These are phyloP conservation scores for Proliferodiscus dingleyae DNA, from an alignment of 2,329 filamentous ascomycete species.

Conservation along the genomic window DNA sequence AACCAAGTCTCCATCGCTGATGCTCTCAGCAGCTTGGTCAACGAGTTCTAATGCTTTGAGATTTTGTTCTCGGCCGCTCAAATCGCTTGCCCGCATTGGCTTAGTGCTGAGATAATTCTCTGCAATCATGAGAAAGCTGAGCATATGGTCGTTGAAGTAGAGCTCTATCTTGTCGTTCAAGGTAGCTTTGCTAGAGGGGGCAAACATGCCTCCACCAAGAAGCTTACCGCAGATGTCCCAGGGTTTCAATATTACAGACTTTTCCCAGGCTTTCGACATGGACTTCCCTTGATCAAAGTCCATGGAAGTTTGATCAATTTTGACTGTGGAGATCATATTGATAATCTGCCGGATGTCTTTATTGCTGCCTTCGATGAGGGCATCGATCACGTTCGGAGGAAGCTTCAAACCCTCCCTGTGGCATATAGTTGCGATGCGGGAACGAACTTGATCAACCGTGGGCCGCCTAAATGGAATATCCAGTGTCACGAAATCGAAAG, in stretches of 20 bases:
- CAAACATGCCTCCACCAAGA: slow-evolving; percentile 80
- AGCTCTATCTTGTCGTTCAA: slow-evolving; percentile 97
- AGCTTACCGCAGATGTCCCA: slow-evolving; percentile 98
- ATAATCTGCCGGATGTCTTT: slow-evolving; percentile 97
- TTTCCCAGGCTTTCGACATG: slow-evolving; percentile 98
- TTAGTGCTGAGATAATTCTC: slow-evolving; percentile 92
- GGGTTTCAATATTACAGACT: slow-evolving; percentile 91
- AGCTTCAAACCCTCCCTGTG: slow-evolving; percentile 87
- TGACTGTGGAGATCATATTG: slow-evolving; percentile 95
- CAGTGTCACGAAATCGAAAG: slow-evolving; percentile 81
- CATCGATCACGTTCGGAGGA: slow-evolving; percentile 77
- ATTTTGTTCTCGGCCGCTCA: slow-evolving; percentile 53
- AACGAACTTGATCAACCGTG: slow-evolving; percentile 84
- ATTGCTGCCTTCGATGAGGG: slow-evolving; percentile 89
- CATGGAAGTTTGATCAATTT: slow-evolving; percentile 77
- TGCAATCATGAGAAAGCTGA: slow-evolving; percentile 95
- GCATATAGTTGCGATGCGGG: slow-evolving; percentile 90
- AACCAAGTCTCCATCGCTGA: slow-evolving; percentile 93
- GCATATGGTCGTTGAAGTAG: slow-evolving; percentile 99
- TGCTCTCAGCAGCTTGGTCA: slow-evolving; percentile 87
- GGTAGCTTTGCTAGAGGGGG: slow-evolving; percentile 74
- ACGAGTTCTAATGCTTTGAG: slow-evolving; percentile 82
- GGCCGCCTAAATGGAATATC: slow-evolving; percentile 86
- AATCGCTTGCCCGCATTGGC: slow-evolving; percentile 58
- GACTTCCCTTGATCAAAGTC: slow-evolving; percentile 80